phyloP scores from a whole-genome alignment of 2,329 filamentous ascomycete species.

The Aspergillus udagawae region DNA sequence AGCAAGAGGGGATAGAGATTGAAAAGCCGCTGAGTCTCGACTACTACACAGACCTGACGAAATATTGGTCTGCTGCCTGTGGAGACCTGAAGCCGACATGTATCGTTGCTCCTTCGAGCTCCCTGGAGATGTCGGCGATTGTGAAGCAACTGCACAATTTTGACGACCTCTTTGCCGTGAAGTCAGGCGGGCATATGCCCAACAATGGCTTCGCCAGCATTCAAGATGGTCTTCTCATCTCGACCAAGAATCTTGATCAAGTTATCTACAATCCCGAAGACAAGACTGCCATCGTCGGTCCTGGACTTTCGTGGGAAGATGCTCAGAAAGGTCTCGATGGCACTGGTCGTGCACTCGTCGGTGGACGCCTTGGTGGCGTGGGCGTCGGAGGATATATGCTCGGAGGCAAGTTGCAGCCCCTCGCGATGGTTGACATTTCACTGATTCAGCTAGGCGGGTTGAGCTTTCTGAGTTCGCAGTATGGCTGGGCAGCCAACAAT shows the following conservation, averaged over 20 bases:
- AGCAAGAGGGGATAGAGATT: conserved; percentile 30
- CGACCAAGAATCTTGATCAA: conserved; percentile 43
- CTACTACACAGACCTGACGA: conserved; percentile 37
- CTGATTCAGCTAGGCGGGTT: conserved; percentile 26
- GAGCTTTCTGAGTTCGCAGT: conserved; percentile 51
- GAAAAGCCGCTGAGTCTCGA: conserved; percentile 27
- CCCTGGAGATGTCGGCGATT: conserved; percentile 51
- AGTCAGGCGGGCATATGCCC: conserved; percentile 48
- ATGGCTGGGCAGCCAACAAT: conserved; percentile 48
- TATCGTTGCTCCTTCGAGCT: conserved; percentile 46
- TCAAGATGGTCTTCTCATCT: conserved; percentile 42
- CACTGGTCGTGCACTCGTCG: conserved; percentile 33
- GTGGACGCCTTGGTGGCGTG: conserved; percentile 47
- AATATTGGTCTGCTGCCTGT: conserved; percentile 48
- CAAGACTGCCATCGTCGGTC: conserved; percentile 38
- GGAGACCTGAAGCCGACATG: conserved; percentile 44
- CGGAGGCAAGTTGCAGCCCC: conserved; percentile 31
- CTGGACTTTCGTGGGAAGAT: conserved; percentile 34
- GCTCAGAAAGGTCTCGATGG: conserved; percentile 28
- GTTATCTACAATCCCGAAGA: conserved; percentile 33
- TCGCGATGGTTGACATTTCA: neutral
- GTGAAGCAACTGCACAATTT: conserved; percentile 48
- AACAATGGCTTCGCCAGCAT: conserved; percentile 47
- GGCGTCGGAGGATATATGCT: conserved; percentile 47
- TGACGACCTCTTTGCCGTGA: conserved; percentile 52